phyloP scores from a whole-genome alignment of 2,329 filamentous ascomycete genomes.

The Lasiodiplodia hormozganensis region DNA sequence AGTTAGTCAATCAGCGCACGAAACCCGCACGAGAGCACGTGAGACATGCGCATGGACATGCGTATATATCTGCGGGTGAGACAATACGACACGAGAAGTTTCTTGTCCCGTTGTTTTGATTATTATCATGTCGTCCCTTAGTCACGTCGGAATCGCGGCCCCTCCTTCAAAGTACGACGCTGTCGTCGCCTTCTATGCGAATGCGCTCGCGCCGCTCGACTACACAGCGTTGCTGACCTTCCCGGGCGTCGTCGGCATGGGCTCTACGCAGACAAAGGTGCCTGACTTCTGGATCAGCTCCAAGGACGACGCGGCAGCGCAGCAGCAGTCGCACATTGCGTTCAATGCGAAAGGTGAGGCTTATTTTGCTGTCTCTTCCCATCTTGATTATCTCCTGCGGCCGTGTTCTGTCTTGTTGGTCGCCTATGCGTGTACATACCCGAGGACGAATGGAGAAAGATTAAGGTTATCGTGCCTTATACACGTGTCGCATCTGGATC shows the following conservation, averaged over 20 bases:
- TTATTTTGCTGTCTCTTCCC: background rate
- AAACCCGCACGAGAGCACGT: slow-evolving; percentile 1
- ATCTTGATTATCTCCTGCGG: background rate
- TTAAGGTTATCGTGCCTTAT: background rate
- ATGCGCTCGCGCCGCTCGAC: slow-evolving; percentile 39
- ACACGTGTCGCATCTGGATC: background rate
- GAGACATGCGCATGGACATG: background rate
- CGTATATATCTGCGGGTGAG: background rate
- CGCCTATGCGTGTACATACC: background rate
- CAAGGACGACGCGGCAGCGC: background rate
- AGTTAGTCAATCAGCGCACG: background rate
- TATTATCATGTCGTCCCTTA: slow-evolving; percentile 21
- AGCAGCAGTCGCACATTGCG: background rate
- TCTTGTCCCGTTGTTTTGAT: background rate
- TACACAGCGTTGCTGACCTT: slow-evolving; percentile 34
- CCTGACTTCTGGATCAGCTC: slow-evolving; percentile 7
- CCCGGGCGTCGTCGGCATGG: slow-evolving; percentile 32
- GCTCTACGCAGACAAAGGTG: slow-evolving; percentile 1
- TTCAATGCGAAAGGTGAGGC: background rate
- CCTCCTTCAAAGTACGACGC: slow-evolving; percentile 34
- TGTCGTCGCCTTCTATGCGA: slow-evolving; percentile 36
- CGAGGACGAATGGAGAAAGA: slow-evolving; percentile 4
- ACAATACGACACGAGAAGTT: background rate
- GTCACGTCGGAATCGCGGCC: slow-evolving; percentile 37
- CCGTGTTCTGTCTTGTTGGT: background rate